Evolutionary conservation across 179 eudicot species (phyloP), one percentile per base, ranked within the genome.

Genomic region (Heliamphora pulchella): DNA sequence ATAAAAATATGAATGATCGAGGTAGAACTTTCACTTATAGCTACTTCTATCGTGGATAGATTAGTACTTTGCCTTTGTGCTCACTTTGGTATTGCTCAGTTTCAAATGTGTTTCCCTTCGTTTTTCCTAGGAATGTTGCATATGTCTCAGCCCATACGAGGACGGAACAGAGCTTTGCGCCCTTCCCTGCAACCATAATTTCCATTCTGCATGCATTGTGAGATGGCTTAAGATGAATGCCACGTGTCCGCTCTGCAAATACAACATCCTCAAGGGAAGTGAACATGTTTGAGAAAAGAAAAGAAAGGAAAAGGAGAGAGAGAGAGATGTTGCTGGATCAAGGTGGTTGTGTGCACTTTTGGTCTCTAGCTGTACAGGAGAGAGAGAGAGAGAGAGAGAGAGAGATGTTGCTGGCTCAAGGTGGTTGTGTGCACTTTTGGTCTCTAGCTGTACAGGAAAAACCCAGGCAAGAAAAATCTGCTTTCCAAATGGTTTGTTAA

Each of bases 231-330:
- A 85, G 85, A 90, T 92, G 87, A 92, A 92, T 74, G 91, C 97
- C 1, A 92, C 93, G 8, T 93, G 98, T 82, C 97, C 97, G 0
- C 94, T 92, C 71, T 93, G 97, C 93, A 93, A 93, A 81, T 93
- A 89, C 79, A 88, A 92, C 85, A 89, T 93, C 58, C 86, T 87
- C 77, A 87, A 87, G 86, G 90, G 88, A 63, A 82, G 59, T 71
- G 90, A 87, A 31, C 31, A 31, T 31, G 86, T 83, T 74, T 87
- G 64, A 80, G 73, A 2, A 43, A 67, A 57, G 78, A 13, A 78
- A 59, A 31, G 31, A 31, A 31, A 31, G 31, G 31, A 31, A 31
- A 31, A 13, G 6, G 7, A 39, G n/a, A 70, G 8, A n/a, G 5
- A 4, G 8, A 13, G 22, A 55, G 8, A 77, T 53, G 59, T 74